Conservation (phyloP, 1,139 yeast species). For the Blastobotrys buckinghamii region DNA sequence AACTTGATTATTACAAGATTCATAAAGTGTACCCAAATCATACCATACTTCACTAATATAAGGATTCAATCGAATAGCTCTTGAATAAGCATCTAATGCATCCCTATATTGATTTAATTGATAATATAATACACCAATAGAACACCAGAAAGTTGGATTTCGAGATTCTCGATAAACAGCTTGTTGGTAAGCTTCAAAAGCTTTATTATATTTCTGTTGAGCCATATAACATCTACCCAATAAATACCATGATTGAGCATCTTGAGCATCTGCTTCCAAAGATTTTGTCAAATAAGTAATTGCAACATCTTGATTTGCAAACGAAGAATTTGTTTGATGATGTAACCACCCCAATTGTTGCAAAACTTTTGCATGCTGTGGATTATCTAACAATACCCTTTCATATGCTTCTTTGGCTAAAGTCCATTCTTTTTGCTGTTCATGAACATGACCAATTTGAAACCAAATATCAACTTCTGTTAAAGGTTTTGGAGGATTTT, state of each 20-base stretch:
- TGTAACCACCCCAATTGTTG: constrained; percentile 95
- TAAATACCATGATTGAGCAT: constrained; percentile 96
- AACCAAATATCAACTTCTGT: constrained; percentile 98
- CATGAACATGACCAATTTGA: constrained; percentile 93
- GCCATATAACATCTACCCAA: constrained; percentile 96
- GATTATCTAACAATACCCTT: constrained; percentile 81
- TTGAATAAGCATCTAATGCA: constrained; percentile 93
- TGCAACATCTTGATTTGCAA: constrained; percentile 80
- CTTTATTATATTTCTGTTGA: constrained; percentile 88
- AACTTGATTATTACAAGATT: constrained; percentile 93
- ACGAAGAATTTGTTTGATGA: constrained; percentile 69
- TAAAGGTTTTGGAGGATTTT: constrained; percentile 90
- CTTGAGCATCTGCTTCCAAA: constrained; percentile 80
- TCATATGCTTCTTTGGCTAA: constrained; percentile 96
- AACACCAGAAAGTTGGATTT: constrained; percentile 98
- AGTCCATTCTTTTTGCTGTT: constrained; percentile 85
- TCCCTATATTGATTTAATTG: constrained; percentile 95
- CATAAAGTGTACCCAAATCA: constrained; percentile 93
- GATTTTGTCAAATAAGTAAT: constrained; percentile 77
- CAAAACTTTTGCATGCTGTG: constrained; percentile 90
- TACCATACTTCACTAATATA: constrained; percentile 98
- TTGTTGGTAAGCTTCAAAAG: constrained; percentile 97
- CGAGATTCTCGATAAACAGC: constrained; percentile 96
- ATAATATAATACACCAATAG: constrained; percentile 93
- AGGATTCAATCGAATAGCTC: constrained; percentile 93